phyloP scores from a whole-genome alignment of 306 rosid species.

The Potentilla sterilis region DNA sequence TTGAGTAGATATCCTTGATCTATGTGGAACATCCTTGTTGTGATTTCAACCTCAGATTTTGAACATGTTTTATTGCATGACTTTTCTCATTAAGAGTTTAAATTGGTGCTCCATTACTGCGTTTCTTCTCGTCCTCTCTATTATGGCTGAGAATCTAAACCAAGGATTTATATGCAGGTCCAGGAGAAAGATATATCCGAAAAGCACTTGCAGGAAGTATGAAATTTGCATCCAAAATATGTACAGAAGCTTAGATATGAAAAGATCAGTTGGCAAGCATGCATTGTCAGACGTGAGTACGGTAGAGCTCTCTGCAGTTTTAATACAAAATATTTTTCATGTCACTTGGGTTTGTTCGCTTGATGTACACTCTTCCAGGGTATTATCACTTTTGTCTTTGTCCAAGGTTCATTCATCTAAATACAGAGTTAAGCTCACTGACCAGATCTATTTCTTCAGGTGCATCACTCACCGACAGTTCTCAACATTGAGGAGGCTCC shows the following conservation, averaged over 20 bases:
- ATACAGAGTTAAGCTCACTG: slow-evolving; percentile 1
- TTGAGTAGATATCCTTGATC: neutral
- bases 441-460: neutral
- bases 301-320: neutral
- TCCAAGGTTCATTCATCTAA: neutral
- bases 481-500: neutral
- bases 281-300: slow-evolving; percentile 13
- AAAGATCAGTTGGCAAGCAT: neutral
- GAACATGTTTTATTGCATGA: neutral
- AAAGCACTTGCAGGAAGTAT: neutral
- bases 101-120: neutral
- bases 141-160: slow-evolving; percentile 3
- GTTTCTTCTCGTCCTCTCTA: neutral
- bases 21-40: neutral
- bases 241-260: slow-evolving; percentile 21
- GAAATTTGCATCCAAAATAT: slow-evolving; percentile 7
- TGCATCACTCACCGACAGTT: neutral
- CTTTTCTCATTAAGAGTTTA: neutral
- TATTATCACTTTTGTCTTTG: neutral
- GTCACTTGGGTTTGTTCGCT: neutral
- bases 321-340: neutral
- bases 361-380: neutral
- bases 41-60: neutral
- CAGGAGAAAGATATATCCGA: slow-evolving; percentile 2
- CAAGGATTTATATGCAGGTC: slow-evolving; percentile 25